These are phyloP conservation scores for Alternaria burnsii DNA, from an alignment of 2,329 filamentous ascomycete species.

Conservation along the genomic window DNA sequence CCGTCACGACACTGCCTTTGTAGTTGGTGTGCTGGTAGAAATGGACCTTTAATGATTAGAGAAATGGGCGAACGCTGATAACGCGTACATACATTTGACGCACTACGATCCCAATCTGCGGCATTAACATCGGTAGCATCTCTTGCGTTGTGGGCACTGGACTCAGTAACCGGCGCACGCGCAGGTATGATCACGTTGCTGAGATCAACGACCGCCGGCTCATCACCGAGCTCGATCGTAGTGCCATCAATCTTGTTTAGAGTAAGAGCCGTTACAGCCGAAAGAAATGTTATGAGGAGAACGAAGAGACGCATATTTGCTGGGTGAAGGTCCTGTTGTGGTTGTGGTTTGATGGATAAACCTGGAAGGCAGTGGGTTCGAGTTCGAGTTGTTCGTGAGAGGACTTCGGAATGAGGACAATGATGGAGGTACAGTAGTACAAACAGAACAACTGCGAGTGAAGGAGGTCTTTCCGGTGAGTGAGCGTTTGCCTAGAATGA, in stretches of 20 bases:
- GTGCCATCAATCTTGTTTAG: constrained; percentile 1
- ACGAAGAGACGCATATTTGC: not conserved
- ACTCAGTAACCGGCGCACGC: not conserved
- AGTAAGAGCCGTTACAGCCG: not conserved
- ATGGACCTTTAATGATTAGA: not conserved
- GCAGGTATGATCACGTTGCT: constrained; percentile 6
- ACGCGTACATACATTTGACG: not conserved
- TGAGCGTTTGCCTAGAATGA: not conserved
- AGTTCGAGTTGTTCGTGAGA: not conserved
- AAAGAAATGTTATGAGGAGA: not conserved
- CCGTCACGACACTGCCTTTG: not conserved
- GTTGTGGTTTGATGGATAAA: not conserved
- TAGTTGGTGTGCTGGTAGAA: not conserved
- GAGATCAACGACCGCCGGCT: constrained; percentile 3
- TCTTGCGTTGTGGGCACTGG: not conserved
- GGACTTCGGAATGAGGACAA: not conserved
- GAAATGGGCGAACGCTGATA: not conserved
- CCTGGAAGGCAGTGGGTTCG: too few species aligned
- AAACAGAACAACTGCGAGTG: not conserved
- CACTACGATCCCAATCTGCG: not conserved
- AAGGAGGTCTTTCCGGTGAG: not conserved
- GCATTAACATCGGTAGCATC: not conserved
- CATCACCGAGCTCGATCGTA: not conserved
- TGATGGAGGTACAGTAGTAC: not conserved
- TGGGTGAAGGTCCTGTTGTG: not conserved